Evolutionary conservation across 352 stramenopile species (phyloP), one percentile per base, ranked within the genome.

Genomic region (Phytophthora sojae): DNA sequence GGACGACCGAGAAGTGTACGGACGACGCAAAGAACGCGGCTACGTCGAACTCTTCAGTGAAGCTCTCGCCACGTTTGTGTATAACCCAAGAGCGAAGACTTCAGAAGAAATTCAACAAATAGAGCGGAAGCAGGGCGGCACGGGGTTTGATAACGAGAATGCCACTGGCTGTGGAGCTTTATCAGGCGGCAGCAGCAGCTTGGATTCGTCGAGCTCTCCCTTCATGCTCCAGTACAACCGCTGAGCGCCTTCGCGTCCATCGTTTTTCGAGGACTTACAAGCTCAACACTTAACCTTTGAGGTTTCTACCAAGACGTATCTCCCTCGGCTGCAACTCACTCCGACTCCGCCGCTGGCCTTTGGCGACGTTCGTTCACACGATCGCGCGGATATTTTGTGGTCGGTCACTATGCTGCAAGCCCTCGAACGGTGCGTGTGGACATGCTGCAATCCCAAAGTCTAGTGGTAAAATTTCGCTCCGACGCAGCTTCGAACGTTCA

Each of bases 391-490:
- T n/a, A 85, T 97, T 61, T 74, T 97, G 0, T 32, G 8, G 61
- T 75, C 1, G 57, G 94, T 1, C 88, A 98, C 19, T 98, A 98
- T 55, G 67, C 83, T 4, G 65, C 80, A 26, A 85, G 79, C 25
- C 95, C 95, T 7, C 62, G 52, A 9, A 67, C 55, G 6, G 94
- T 94, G 0, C 77, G 82, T 0, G 68, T 98, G 6, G 80, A 96
- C n/a, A 83, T 94, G 3, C 54, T 94, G 29, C 89, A 98, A 71
- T 96, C 85, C 0, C 89, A 97, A 64, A 97, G 76, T 17, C 70
- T 98, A 25, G 75, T 98, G 1, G 80, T 97, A n/a, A 25, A 97
- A 88, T 57, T 98, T 98, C 55, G 73, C 85, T 0, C 95, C 95
- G 4, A 86, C 79, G 2, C 92, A 98, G 35, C 75, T 98, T 0